Percentiles rank a stretch among this genome's conserved stretches.
These are phyloP conservation scores for Artomyces pyxidatus DNA, from an alignment of 768 basidiomycete genomes.

Conservation along the genomic window DNA sequence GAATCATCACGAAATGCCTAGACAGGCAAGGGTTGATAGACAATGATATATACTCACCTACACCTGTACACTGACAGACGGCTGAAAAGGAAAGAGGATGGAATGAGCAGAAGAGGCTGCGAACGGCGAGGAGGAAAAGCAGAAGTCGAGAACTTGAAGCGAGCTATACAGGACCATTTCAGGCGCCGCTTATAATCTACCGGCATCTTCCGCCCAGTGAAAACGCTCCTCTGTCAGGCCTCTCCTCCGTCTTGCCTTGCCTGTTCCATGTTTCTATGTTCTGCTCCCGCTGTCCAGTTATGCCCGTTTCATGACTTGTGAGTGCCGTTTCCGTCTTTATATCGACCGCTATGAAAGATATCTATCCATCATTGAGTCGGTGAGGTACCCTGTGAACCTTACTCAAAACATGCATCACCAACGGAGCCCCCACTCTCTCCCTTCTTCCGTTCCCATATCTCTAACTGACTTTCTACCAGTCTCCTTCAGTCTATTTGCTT, in stretches of 20 bases:
- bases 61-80: neutral
- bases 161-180: too few species aligned
- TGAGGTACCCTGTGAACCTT: slow-evolving; percentile 16
- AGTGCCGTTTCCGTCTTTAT: neutral
- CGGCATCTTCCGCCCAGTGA: too few species aligned
- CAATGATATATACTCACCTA: neutral
- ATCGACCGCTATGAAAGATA: slow-evolving; percentile 16
- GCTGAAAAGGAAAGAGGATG: neutral
- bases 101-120: neutral
- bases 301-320: neutral
- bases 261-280: too few species aligned
- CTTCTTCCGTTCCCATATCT: neutral
- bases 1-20: slow-evolving; percentile 7
- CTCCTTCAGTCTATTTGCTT: too few species aligned
- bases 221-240: too few species aligned
- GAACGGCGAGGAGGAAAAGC: neutral
- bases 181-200: too few species aligned
- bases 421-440: slow-evolving; percentile 12
- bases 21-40: neutral
- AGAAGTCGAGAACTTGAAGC: too few species aligned
- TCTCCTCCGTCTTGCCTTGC: too few species aligned
- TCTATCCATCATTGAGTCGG: slow-evolving; percentile 16
- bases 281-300: too few species aligned
- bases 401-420: slow-evolving; percentile 21
- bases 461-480: neutral